These are phyloP conservation scores for Nitzschia sp. DNA, from an alignment of 108 stramenopile genomes.

Conservation along the genomic window DNA sequence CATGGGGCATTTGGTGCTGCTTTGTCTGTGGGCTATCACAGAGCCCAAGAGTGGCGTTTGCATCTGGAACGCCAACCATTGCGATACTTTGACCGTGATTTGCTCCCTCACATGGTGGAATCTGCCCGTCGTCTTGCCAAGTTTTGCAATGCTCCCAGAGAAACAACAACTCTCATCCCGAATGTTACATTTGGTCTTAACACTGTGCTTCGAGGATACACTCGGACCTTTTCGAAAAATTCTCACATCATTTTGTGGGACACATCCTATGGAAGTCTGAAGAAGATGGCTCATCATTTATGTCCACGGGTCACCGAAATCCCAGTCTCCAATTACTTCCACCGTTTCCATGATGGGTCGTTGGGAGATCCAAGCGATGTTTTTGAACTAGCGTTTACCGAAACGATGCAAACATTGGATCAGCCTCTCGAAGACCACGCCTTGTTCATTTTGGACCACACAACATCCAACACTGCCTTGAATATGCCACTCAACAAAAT, in stretches of 20 bases:
- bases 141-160: constrained; percentile 39
- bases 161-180: constrained; percentile 31
- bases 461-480: constrained; percentile 70
- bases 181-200: constrained; percentile 66
- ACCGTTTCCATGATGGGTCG: constrained; percentile 3
- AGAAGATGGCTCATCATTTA: constrained; percentile 65
- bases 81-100: constrained; percentile 68
- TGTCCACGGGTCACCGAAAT: constrained; percentile 52
- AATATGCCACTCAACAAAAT: constrained; percentile 57
- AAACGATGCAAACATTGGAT: constrained; percentile 9
- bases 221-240: constrained; percentile 22
- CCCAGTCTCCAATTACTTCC: constrained; percentile 46
- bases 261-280: constrained; percentile 68
- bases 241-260: constrained; percentile 62
- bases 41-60: constrained; percentile 62
- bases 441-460: constrained; percentile 66
- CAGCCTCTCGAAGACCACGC: constrained; percentile 18
- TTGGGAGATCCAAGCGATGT: constrained; percentile 1
- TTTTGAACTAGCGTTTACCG: constrained; percentile 19
- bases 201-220: constrained; percentile 62
- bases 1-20: constrained; percentile 66
- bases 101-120: constrained; percentile 67
- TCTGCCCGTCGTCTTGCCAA: constrained; percentile 49
- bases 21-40: constrained; percentile 46
- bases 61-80: constrained; percentile 70